phyloP scores from a whole-genome alignment of 1,284 basidiomycete genomes.

The Marasmius sp. region DNA sequence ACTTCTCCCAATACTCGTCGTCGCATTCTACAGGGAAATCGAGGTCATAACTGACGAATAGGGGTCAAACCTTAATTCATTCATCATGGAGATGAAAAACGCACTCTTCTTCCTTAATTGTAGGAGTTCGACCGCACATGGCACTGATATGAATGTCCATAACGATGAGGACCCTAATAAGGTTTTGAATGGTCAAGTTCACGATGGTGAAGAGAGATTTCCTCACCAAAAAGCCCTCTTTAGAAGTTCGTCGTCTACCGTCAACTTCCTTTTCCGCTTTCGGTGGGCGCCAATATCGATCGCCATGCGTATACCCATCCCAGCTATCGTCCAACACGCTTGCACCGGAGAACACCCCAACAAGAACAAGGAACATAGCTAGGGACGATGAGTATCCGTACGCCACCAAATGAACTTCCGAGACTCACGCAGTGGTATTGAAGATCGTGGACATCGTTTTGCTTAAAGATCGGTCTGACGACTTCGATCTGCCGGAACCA shows the following conservation, averaged over 20 bases:
- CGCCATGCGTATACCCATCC: conserved; percentile 68
- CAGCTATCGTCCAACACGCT: conserved; percentile 71
- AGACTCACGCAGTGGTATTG: conserved; percentile 48
- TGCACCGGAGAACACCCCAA: conserved; percentile 68
- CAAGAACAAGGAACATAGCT: conserved; percentile 48
- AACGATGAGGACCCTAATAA: conserved; percentile 57
- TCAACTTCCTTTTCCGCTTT: conserved; percentile 34
- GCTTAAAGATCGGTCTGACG: conserved; percentile 44
- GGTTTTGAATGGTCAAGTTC: background rate
- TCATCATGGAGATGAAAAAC: conserved; percentile 22
- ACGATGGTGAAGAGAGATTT: background rate
- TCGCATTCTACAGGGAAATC: conserved; percentile 72
- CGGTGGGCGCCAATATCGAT: conserved; percentile 71
- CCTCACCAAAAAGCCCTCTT: conserved; percentile 79
- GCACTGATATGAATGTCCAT: conserved; percentile 69
- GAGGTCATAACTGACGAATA: conserved; percentile 60
- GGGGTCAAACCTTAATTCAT: background rate
- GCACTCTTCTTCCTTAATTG: conserved; percentile 84
- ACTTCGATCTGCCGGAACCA: conserved; percentile 69
- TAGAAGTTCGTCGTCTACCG: conserved; percentile 66
- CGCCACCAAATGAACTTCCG: background rate
- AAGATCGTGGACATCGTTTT: conserved; percentile 59
- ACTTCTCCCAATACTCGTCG: conserved; percentile 74
- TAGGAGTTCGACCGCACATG: conserved; percentile 76
- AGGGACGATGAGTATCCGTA: background rate